These are phyloP conservation scores for Mrakia frigida DNA, from an alignment of 768 basidiomycete species.

Conservation along the genomic window DNA sequence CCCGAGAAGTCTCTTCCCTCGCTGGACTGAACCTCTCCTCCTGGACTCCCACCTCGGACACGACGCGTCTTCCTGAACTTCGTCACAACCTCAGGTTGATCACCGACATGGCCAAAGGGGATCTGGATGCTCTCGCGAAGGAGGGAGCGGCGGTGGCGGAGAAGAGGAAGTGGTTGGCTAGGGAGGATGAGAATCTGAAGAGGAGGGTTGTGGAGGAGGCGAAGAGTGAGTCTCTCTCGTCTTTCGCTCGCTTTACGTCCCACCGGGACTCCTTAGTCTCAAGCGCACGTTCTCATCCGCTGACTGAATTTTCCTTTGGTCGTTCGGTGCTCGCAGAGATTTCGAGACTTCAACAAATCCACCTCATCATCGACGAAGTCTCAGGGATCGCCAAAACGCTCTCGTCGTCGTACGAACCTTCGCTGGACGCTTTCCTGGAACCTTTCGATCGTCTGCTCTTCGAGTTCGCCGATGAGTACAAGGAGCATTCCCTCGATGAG, in stretches of 20 bases:
- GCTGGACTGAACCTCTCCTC: slow-evolving; percentile 59
- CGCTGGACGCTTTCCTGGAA: slow-evolving; percentile 67
- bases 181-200: slow-evolving; percentile 65
- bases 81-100: slow-evolving; percentile 90
- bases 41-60: slow-evolving; percentile 83
- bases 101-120: slow-evolving; percentile 69
- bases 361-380: slow-evolving; percentile 69
- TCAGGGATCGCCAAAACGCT: slow-evolving; percentile 52
- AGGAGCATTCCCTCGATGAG: slow-evolving; percentile 75
- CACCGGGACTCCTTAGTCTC: too few species aligned
- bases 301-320: background rate
- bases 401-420: slow-evolving; percentile 59
- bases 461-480: slow-evolving; percentile 68
- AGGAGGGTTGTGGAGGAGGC: slow-evolving; percentile 72
- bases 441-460: slow-evolving; percentile 66
- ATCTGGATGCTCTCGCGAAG: slow-evolving; percentile 79
- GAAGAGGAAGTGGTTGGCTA: slow-evolving; percentile 62
- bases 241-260: background rate
- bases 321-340: slow-evolving; percentile 54
- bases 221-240: slow-evolving; percentile 50
- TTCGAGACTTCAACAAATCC: slow-evolving; percentile 67
- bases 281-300: too few species aligned
- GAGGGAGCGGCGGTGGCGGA: slow-evolving; percentile 82
- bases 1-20: slow-evolving; percentile 79
- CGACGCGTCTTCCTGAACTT: slow-evolving; percentile 89